Evolutionary conservation across 495 filamentous ascomycete genomes (phyloP), one percentile per base, ranked within the genome.

Genomic region (Lasiosphaeris hirsuta): DNA sequence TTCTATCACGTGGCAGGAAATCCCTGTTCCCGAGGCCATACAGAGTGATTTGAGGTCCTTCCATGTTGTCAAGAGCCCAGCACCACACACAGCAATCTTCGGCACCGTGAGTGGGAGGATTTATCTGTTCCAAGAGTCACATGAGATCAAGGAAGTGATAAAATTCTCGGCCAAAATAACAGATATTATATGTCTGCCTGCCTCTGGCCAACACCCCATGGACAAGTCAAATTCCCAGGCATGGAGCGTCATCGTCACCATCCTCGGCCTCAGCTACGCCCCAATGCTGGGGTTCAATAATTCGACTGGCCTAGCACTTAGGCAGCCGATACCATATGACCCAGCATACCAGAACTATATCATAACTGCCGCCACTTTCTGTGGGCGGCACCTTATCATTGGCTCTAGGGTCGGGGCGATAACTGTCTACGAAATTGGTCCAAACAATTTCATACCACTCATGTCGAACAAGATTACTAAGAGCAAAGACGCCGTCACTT

Each of bases 401-500:
- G 92, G 92, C 4, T 88, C 87, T 7, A 79, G 87, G 11, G 64
- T 63, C 1, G 66, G 67, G 11, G 62, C 63, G 14, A 18, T 65
- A 4, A 62, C 75, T 10, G 56, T 69, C 23, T 60, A 62, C 40
- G 60, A 64, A 18, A 36, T 15, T n/a, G 52, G 55, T 8, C 10
- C 53, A 11, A 17, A 38, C 34, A 23, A 52, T 14, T 61, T 59
- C 39, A 17, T 52, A 50, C 61, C 51, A 2, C 35, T 47, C 10
- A 7, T 34, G 11, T 63, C 57, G 19, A 61, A 60, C 39, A 64
- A 68, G 11, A 57, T 76, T 56, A 67, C 81, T 37, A 85, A 86
- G 52, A 76, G 75, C 18, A 77, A 78, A 57, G 89, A 96, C 51
- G 81, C 88, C 10, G 78, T 96, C 48, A 95, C 86, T 0, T 75